Evolutionary conservation across 2,329 filamentous ascomycete species (phyloP), one percentile per base, ranked within the genome.

Genomic region (Phaeosphaeria sp.): DNA sequence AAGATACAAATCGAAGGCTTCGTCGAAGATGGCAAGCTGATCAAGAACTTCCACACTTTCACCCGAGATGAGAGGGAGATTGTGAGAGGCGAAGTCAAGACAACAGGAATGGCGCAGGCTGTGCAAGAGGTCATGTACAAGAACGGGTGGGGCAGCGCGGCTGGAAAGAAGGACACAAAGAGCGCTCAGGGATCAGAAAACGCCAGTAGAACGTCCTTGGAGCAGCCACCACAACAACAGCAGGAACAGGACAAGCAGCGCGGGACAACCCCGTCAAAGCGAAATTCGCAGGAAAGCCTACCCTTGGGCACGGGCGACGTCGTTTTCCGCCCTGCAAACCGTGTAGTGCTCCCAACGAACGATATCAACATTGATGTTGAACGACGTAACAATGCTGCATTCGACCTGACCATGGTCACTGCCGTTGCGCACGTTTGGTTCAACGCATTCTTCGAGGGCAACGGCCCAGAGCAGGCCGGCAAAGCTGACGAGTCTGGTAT

Each of bases 371-470:
- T 98, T 64, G 89, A 93, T 50, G 87, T 97, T 22, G 93, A 98
- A 78, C 87, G 92, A 7, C 88, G 93, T 36, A 96, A 93, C 77
- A 90, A 89, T 69, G 88, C 90, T 1, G 85, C 86, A 4, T 91
- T 90, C 68, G 84, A 84, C 6, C 90, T 92, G 0, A 93, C 92
- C 0, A 92, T 98, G 88, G 92, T 97, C 3, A 97, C 94, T 0
- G 89, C 93, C 0, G 89, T 98, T 10, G 93, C 93, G 0, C 94
- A 98, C 71, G 91, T 97, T 17, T 99, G 95, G 95, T 97, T 97
- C 82, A 99, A 99, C 72, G 83, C 89, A 1, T 98, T 89, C 77
- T 98, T 98, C 69, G 95, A 98, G 78, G 93, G 93, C 46, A 81
- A 86, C 20, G 90, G 90, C 0, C 88, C 90, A 0, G 90, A 93